These are phyloP conservation scores for Phlegmacium glaucopus DNA, from an alignment of 768 basidiomycete species.

Conservation along the genomic window DNA sequence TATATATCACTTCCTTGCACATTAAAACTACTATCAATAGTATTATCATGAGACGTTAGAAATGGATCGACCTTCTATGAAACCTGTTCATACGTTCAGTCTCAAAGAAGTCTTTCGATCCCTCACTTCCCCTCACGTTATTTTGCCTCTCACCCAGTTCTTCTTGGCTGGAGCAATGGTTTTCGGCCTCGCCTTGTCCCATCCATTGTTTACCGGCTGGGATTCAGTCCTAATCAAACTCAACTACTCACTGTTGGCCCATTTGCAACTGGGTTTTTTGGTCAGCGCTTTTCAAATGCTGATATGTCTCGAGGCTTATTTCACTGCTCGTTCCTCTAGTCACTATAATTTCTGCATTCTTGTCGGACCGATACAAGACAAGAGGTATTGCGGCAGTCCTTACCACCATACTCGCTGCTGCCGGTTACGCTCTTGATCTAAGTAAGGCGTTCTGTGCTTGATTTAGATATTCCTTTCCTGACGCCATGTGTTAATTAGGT, in stretches of 20 bases:
- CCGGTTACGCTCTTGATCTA: too few species aligned
- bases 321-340: constrained; percentile 10
- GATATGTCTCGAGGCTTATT: too few species aligned
- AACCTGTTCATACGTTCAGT: constrained; percentile 26
- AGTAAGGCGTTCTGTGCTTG: constrained; percentile 11
- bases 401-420: constrained; percentile 20
- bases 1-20: not conserved
- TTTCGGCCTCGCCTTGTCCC: constrained; percentile 33
- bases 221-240: too few species aligned
- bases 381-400: constrained; percentile 23
- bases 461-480: not conserved
- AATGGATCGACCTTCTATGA: constrained; percentile 28
- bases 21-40: constrained; percentile 8
- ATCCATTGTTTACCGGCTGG: constrained; percentile 35
- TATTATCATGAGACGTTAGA: constrained; percentile 29
- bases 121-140: constrained; percentile 31
- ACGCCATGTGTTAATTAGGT: constrained; percentile 12
- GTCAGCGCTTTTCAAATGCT: too few species aligned
- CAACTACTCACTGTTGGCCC: constrained; percentile 37
- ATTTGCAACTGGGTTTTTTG: constrained; percentile 32
- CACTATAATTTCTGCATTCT: constrained; percentile 21
- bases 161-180: constrained; percentile 33
- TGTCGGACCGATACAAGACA: constrained; percentile 24
- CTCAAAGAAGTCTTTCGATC: constrained; percentile 28
- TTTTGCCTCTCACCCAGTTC: constrained; percentile 30